Conservation (phyloP, 768 basidiomycete genomes). For the Suillus ampliporus region DNA sequence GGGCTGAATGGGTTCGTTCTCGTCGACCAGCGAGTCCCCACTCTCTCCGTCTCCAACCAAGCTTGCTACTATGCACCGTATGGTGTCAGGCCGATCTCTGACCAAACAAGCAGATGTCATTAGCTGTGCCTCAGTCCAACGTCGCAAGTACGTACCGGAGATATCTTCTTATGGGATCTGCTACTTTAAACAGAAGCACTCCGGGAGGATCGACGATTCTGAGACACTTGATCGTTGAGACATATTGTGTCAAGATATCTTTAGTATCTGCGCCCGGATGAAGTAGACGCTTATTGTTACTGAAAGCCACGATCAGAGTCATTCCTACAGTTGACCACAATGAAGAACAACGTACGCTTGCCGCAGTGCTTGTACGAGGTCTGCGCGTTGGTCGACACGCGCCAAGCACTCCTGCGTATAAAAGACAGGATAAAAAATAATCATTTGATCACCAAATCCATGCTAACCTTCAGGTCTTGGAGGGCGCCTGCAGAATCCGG, state of each 20-base stretch:
- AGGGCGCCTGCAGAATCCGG: slow-evolving; percentile 88
- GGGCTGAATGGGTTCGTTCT: slow-evolving; percentile 80
- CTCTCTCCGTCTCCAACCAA: slow-evolving; percentile 87
- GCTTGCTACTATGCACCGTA: slow-evolving; percentile 89
- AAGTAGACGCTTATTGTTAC: slow-evolving; percentile 85
- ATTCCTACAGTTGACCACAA: not conserved
- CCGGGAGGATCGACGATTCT: slow-evolving; percentile 92
- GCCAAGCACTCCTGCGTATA: slow-evolving; percentile 70
- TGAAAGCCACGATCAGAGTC: slow-evolving; percentile 36
- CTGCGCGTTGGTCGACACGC: slow-evolving; percentile 78
- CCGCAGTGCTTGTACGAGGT: slow-evolving; percentile 78
- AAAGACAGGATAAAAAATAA: not conserved
- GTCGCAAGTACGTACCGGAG: slow-evolving; percentile 60
- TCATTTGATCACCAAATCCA: not conserved
- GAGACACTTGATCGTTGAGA: slow-evolving; percentile 89
- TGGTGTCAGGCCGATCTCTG: slow-evolving; percentile 90
- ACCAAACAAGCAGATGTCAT: slow-evolving; percentile 7
- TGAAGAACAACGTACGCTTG: slow-evolving; percentile 58
- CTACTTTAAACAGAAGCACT: slow-evolving; percentile 91
- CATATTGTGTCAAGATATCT: slow-evolving; percentile 88
- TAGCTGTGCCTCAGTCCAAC: not conserved
- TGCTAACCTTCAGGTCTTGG: slow-evolving; percentile 77
- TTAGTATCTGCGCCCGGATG: slow-evolving; percentile 97
- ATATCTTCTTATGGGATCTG: slow-evolving; percentile 90
- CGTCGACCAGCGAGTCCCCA: slow-evolving; percentile 82